Percentiles rank a stretch among this genome's conserved stretches.
Evolutionary conservation across 1,139 yeast genomes (phyloP).

Genomic region (Geotrichum carabidarum): DNA sequence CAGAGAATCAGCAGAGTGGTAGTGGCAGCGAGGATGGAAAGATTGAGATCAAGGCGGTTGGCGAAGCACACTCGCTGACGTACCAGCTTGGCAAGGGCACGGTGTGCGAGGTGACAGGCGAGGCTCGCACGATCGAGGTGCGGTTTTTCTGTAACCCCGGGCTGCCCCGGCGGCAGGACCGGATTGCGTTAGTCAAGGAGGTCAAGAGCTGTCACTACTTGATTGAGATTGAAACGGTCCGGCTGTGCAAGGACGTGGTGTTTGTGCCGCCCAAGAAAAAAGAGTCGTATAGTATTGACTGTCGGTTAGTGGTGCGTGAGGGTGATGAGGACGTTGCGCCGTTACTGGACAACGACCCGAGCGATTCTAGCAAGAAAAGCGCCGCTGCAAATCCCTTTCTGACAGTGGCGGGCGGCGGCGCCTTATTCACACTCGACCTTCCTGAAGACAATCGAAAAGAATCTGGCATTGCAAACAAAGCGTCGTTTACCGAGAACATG

Average conservation of each 20-base stretch:
- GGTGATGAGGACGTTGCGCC: neutral
- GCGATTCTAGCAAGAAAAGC: too few species aligned
- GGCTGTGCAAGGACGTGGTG: constrained; percentile 51
- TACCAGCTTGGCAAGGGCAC: constrained; percentile 60
- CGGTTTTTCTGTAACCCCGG: constrained; percentile 60
- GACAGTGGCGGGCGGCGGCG: too few species aligned
- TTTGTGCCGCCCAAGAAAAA: constrained; percentile 46
- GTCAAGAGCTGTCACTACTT: constrained; percentile 67
- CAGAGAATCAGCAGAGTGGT: constrained; percentile 18
- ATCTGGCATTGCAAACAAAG: neutral
- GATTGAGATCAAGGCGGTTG: constrained; percentile 8
- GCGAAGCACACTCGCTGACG: constrained; percentile 22
- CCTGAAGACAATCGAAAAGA: neutral
- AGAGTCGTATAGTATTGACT: constrained; percentile 41
- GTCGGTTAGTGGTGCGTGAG: constrained; percentile 37
- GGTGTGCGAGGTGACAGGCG: constrained; percentile 64
- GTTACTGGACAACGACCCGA: too few species aligned
- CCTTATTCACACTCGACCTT: too few species aligned
- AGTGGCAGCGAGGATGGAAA: constrained; percentile 9
- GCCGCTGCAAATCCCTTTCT: too few species aligned
- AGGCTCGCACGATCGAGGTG: constrained; percentile 58
- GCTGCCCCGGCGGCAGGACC: constrained; percentile 28
- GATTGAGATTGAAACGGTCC: constrained; percentile 53
- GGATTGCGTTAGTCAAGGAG: constrained; percentile 52
- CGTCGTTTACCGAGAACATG: constrained; percentile 15